phyloP scores from a whole-genome alignment of 164 flowering plant genomes.

The Tinospora cordifolia region DNA sequence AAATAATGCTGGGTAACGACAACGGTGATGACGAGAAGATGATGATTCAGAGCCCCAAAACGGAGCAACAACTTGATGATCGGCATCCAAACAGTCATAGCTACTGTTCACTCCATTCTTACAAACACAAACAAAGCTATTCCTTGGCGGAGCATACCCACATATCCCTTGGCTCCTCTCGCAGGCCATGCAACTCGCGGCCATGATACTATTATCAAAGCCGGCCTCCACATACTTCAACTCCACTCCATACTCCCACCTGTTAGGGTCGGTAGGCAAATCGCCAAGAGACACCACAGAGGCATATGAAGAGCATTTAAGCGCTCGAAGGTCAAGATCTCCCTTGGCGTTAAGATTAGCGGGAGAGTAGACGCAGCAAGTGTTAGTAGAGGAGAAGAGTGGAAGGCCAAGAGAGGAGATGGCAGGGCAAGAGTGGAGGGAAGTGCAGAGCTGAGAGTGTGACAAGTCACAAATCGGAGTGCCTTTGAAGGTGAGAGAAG shows the following conservation, averaged over 20 bases:
- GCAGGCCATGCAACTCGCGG: slow-evolving; percentile 26
- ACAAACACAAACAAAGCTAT: slow-evolving; percentile 36
- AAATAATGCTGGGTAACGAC: no score
- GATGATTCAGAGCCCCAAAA: slow-evolving; percentile 10
- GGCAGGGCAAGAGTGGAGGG: slow-evolving; percentile 37
- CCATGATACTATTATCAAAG: slow-evolving; percentile 18
- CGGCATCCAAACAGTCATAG: slow-evolving; percentile 20
- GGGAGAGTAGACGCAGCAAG: slow-evolving; percentile 50
- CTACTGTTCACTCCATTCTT: slow-evolving; percentile 30
- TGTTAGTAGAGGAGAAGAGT: slow-evolving; percentile 29
- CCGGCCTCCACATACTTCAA: slow-evolving; percentile 27
- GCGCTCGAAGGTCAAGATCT: slow-evolving; percentile 24
- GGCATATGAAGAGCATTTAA: slow-evolving; percentile 28
- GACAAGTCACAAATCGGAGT: slow-evolving; percentile 33
- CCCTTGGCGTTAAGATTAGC: slow-evolving; percentile 37
- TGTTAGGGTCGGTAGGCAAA: slow-evolving; percentile 33
- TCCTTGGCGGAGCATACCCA: slow-evolving; percentile 35
- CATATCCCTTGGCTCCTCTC: slow-evolving; percentile 38
- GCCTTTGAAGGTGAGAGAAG: slow-evolving; percentile 29
- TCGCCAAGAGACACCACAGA: slow-evolving; percentile 36
- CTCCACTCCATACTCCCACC: slow-evolving; percentile 39
- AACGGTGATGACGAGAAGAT: no score
- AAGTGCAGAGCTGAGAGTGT: slow-evolving; percentile 32
- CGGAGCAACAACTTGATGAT: slow-evolving; percentile 7
- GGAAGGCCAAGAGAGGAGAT: slow-evolving; percentile 31